phyloP scores from a whole-genome alignment of 2,329 filamentous ascomycete species.

The Alternaria rosae region DNA sequence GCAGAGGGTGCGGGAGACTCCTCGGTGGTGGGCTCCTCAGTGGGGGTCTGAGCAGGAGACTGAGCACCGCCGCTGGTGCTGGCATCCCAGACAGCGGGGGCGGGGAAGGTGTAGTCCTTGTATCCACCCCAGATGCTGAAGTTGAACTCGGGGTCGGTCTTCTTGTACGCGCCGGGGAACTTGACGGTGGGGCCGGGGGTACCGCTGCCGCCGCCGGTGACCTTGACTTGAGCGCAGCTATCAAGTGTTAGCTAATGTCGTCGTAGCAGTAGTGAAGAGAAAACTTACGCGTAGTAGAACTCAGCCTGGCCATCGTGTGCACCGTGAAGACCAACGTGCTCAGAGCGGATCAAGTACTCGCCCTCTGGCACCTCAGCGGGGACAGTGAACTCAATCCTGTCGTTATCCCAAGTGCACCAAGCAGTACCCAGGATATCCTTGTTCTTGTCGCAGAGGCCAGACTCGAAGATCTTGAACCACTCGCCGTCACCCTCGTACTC shows the following conservation, averaged over 20 bases:
- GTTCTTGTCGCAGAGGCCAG: constrained; percentile 17
- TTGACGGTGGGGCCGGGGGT: constrained; percentile 39
- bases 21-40: neutral
- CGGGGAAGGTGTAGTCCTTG: constrained; percentile 29
- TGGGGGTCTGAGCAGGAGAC: neutral
- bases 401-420: constrained; percentile 32
- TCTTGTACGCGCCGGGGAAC: constrained; percentile 52
- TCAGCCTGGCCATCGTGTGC: constrained; percentile 43
- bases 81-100: constrained; percentile 25
- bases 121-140: constrained; percentile 29
- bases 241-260: neutral
- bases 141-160: constrained; percentile 30
- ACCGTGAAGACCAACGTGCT: constrained; percentile 55
- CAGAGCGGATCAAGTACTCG: constrained; percentile 53
- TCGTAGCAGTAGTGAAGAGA: neutral
- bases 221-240: constrained; percentile 52
- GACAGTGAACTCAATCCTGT: constrained; percentile 38
- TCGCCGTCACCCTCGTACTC: constrained; percentile 33
- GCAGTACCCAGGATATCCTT: constrained; percentile 16
- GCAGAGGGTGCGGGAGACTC: neutral
- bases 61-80: constrained; percentile 4
- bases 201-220: constrained; percentile 45
- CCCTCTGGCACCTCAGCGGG: constrained; percentile 49
- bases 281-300: constrained; percentile 45
- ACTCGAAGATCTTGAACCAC: constrained; percentile 40